Evolutionary conservation across 495 filamentous ascomycete species (phyloP), one percentile per base, ranked within the genome.

Genomic region (Penicillium taxi): DNA sequence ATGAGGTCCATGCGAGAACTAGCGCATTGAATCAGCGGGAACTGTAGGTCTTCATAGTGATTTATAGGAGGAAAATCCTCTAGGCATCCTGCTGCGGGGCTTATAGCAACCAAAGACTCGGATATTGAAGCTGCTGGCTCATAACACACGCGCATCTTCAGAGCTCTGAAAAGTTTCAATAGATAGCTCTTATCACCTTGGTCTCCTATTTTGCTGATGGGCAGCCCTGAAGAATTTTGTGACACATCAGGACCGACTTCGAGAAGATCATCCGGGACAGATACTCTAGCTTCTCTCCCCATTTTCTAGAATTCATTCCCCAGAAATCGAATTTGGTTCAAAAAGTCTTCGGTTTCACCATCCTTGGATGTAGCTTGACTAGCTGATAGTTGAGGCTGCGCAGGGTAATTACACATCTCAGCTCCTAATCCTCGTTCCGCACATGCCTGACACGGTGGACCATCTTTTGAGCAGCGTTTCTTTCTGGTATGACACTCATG

Each of bases 141-240:
- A 41, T 66, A 66, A 7, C 58, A 56, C 18, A 66, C 60, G 51
- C 64, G 57, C n/a, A n/a, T n/a, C n/a, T n/a, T n/a, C n/a, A n/a
- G n/a, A n/a, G n/a, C n/a, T n/a, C n/a, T n/a, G n/a, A n/a, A n/a
- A n/a, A n/a, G n/a, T n/a, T n/a, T n/a, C n/a, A n/a, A n/a, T n/a
- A n/a, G n/a, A n/a, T n/a, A n/a, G n/a, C n/a, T n/a, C n/a, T n/a
- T n/a, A n/a, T n/a, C n/a, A n/a, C n/a, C n/a, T n/a, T n/a, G n/a
- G n/a, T n/a, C n/a, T n/a, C n/a, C n/a, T n/a, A n/a, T n/a, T n/a
- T n/a, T 9, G 60, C 63, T 3, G 63, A 60, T 15, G 54, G 30
- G 9, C 50, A 63, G 1, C 52, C 61, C 15, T 59, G 63, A 0
- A 66, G 39, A 1, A 16, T 43, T 32, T 6, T 52, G 45, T 6